Conservation (phyloP, 345 rosid genomes). For the Draba incana region DNA sequence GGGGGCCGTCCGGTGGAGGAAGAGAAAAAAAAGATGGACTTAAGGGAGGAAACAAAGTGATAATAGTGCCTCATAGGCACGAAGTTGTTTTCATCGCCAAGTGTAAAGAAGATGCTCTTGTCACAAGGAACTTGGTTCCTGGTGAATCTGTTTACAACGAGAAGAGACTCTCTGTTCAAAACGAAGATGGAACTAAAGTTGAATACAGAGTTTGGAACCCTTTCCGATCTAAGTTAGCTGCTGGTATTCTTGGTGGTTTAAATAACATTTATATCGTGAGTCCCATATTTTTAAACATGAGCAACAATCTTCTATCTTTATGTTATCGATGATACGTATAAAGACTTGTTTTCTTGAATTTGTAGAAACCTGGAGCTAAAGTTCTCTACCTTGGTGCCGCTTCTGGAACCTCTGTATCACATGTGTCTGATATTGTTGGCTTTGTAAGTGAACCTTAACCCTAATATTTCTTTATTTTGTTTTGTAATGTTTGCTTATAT, state of each 20-base stretch:
- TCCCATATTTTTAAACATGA: not conserved
- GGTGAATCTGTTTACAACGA: conserved; percentile 90
- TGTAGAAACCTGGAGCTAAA: conserved; percentile 91
- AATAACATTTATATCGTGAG: conserved; percentile 94
- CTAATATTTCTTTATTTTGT: not conserved
- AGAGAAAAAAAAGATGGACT: conserved; percentile 50
- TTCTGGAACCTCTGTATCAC: conserved; percentile 99
- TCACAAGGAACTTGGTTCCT: conserved; percentile 82
- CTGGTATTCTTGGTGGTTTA: conserved; percentile 97
- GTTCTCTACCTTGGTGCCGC: conserved; percentile 99
- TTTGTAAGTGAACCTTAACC: conserved; percentile 47
- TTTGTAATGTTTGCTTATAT: not conserved
- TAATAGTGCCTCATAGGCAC: conserved; percentile 83
- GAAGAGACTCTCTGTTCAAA: conserved; percentile 77
- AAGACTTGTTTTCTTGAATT: not conserved
- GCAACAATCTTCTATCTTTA: too few species aligned
- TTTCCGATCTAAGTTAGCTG: conserved; percentile 93
- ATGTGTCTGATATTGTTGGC: conserved; percentile 94
- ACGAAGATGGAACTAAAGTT: conserved; percentile 87
- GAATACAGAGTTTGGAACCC: conserved; percentile 99
- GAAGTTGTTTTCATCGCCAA: conserved; percentile 80
- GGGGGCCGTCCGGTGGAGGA: not conserved
- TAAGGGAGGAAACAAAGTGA: conserved; percentile 85
- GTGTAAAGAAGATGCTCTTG: conserved; percentile 91
- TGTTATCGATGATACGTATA: not conserved